Evolutionary conservation across 371 early-diverging fungal species (phyloP).

Genomic region (Catenaria anguillulae): DNA sequence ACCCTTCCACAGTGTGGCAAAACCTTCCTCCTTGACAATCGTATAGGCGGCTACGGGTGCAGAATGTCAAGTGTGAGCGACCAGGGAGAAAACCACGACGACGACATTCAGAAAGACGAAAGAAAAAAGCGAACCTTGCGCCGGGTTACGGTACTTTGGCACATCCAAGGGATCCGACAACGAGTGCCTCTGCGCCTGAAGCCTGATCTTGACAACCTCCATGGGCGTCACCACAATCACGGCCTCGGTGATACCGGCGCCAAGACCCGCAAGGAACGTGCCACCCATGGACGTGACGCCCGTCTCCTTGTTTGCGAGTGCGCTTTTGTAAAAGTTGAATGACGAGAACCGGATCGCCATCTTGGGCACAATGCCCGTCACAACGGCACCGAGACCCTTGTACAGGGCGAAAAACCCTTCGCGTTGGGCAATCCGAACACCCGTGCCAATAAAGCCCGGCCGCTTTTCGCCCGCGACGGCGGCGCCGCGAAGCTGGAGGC

Average conservation of each 20-base stretch:
- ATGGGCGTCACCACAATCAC: slow-evolving; percentile 72
- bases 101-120: too few relatives aligned
- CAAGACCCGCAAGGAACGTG: slow-evolving; percentile 81
- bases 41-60: slow-evolving; percentile 86
- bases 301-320: slow-evolving; percentile 47
- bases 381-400: slow-evolving; percentile 94
- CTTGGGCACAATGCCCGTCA: slow-evolving; percentile 95
- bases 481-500: slow-evolving; percentile 55
- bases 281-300: slow-evolving; percentile 54
- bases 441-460: slow-evolving; percentile 62
- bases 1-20: slow-evolving; percentile 84
- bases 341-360: slow-evolving; percentile 96
- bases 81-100: too few relatives aligned
- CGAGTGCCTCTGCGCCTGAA: slow-evolving; percentile 44
- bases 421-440: slow-evolving; percentile 62
- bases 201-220: slow-evolving; percentile 81
- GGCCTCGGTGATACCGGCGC: slow-evolving; percentile 92
- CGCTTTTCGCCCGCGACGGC: slow-evolving; percentile 16
- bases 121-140: too few relatives aligned
- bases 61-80: too few relatives aligned
- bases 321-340: slow-evolving; percentile 84
- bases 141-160: slow-evolving; percentile 90
- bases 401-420: slow-evolving; percentile 84
- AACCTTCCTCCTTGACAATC: slow-evolving; percentile 83
- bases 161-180: slow-evolving; percentile 77